Conservation (phyloP, 768 basidiomycete species). For the Kwoniella sp. region DNA sequence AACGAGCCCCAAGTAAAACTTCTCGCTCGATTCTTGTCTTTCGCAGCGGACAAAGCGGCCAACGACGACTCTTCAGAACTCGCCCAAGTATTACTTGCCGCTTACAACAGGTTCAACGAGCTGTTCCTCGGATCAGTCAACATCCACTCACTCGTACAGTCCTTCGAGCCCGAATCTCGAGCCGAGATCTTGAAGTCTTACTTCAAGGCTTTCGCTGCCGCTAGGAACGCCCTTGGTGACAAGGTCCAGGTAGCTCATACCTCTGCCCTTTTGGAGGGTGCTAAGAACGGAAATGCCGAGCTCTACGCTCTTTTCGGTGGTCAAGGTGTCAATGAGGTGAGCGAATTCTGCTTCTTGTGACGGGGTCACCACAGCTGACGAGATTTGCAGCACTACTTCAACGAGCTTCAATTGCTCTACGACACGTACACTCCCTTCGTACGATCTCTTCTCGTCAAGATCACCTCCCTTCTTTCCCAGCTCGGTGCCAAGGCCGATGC, state of each 20-base stretch:
- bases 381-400: constrained; percentile 72
- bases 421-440: constrained; percentile 90
- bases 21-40: constrained; percentile 77
- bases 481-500: constrained; percentile 65
- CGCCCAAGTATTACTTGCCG: constrained; percentile 66
- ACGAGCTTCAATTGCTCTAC: constrained; percentile 86
- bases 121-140: constrained; percentile 73
- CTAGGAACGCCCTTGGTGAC: constrained; percentile 63
- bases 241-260: constrained; percentile 57
- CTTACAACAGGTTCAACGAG: constrained; percentile 75
- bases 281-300: constrained; percentile 53
- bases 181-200: constrained; percentile 76
- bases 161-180: constrained; percentile 74
- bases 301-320: constrained; percentile 95
- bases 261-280: constrained; percentile 58
- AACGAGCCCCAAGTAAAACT: constrained; percentile 74
- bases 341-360: constrained; percentile 14
- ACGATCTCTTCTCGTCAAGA: constrained; percentile 65
- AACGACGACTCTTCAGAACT: constrained; percentile 57
- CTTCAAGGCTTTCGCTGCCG: constrained; percentile 70
- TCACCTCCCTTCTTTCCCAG: constrained; percentile 71
- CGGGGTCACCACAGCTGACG: constrained; percentile 17
- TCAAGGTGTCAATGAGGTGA: constrained; percentile 87
- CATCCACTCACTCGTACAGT: constrained; percentile 76
- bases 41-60: constrained; percentile 67